Evolutionary conservation across 495 filamentous ascomycete genomes (phyloP).

Genomic region (Hypomontagnella monticulosa): DNA sequence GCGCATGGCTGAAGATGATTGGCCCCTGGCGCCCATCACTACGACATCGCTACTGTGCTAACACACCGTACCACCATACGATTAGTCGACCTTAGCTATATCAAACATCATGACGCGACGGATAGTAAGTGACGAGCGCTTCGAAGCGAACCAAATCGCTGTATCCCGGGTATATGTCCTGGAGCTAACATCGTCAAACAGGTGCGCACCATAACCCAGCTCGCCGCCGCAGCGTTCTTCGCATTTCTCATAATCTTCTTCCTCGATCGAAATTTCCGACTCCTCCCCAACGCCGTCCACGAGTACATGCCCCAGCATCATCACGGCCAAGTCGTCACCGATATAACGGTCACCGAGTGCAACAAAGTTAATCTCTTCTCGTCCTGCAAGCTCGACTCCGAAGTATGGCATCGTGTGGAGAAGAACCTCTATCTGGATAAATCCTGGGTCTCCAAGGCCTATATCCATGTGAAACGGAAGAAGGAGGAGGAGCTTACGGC

Average conservation of each 20-base stretch:
- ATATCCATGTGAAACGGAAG: slow-evolving; percentile 85
- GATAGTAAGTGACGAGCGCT: slow-evolving; percentile 49
- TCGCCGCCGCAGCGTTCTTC: slow-evolving; percentile 71
- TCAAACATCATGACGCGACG: slow-evolving; percentile 56
- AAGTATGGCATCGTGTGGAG: slow-evolving; percentile 83
- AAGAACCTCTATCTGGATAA: slow-evolving; percentile 89
- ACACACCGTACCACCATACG: slow-evolving; percentile 30
- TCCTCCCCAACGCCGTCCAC: slow-evolving; percentile 84
- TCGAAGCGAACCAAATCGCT: not conserved
- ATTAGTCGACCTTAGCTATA: slow-evolving; percentile 23
- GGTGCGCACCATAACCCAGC: slow-evolving; percentile 87
- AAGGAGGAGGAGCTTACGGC: slow-evolving; percentile 82
- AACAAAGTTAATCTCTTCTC: slow-evolving; percentile 78
- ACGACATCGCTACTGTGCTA: slow-evolving; percentile 42
- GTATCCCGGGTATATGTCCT: not conserved
- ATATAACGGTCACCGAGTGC: slow-evolving; percentile 85
- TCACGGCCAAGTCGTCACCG: slow-evolving; percentile 82
- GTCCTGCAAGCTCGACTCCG: slow-evolving; percentile 79
- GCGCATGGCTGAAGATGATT: slow-evolving; percentile 43
- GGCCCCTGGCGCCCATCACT: slow-evolving; percentile 37
- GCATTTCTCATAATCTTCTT: slow-evolving; percentile 76
- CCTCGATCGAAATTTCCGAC: slow-evolving; percentile 82
- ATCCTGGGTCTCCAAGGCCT: slow-evolving; percentile 79
- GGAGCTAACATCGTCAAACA: slow-evolving; percentile 47
- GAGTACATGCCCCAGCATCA: slow-evolving; percentile 84